A percentile compares a stretch with the other conserved stretches of the same genome.
phyloP scores from a whole-genome alignment of 441 rosid genomes.

The Raphanus hybrid region DNA sequence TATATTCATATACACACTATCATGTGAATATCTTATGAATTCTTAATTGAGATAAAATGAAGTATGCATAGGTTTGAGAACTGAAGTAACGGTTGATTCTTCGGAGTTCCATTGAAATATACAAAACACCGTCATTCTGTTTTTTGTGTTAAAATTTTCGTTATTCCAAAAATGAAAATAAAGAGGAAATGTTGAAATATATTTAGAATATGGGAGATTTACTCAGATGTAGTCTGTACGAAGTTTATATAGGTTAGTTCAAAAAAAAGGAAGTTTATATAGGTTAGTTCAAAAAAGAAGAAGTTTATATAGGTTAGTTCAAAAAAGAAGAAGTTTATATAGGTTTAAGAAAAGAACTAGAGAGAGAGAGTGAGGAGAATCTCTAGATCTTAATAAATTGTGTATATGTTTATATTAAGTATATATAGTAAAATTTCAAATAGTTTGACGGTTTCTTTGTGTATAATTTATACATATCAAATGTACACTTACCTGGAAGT shows the following conservation, averaged over 20 bases:
- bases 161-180: neutral
- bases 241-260: neutral
- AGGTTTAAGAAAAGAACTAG: slow-evolving; percentile 18
- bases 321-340: neutral
- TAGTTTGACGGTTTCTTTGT: slow-evolving; percentile 11
- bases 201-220: neutral
- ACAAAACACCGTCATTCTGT: neutral
- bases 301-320: neutral
- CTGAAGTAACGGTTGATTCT: neutral
- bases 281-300: slow-evolving; percentile 1
- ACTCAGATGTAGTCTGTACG: neutral
- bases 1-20: neutral
- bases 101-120: neutral
- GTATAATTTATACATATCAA: slow-evolving; percentile 17
- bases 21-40: slow-evolving; percentile 15
- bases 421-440: neutral
- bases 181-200: slow-evolving; percentile 10
- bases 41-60: neutral
- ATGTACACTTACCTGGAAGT: slow-evolving; percentile 76
- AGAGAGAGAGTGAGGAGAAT: slow-evolving; percentile 9
- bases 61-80: slow-evolving; percentile 1
- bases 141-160: neutral
- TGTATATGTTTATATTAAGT: neutral
- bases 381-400: slow-evolving; percentile 25
- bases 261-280: neutral